These are phyloP conservation scores for Ailanthus altissimus DNA, from an alignment of 345 rosid species.

Conservation along the genomic window DNA sequence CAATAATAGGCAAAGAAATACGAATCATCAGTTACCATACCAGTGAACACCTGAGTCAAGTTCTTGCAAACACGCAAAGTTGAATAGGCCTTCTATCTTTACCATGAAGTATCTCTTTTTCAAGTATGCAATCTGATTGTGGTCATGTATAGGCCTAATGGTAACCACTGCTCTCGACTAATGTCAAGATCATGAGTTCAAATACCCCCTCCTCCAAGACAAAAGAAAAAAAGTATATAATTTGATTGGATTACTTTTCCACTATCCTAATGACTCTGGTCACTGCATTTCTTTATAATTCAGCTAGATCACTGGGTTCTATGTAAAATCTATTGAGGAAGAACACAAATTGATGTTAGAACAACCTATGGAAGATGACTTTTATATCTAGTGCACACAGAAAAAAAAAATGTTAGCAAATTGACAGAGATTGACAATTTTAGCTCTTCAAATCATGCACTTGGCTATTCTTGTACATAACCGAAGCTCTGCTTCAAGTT, in stretches of 20 bases:
- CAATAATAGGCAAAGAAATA: neutral
- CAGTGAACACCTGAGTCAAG: neutral
- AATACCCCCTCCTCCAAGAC: too few relatives aligned
- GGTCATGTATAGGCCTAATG: too few relatives aligned
- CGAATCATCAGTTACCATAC: neutral
- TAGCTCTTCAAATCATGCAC: neutral
- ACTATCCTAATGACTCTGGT: neutral
- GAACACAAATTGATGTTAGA: neutral
- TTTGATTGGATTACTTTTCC: neutral
- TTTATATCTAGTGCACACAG: neutral
- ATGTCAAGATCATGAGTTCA: too few relatives aligned
- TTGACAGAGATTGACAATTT: neutral
- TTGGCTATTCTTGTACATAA: neutral
- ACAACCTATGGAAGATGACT: neutral
- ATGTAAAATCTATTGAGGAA: conserved; percentile 2
- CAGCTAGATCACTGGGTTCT: conserved; percentile 18
- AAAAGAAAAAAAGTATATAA: neutral
- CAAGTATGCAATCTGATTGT: neutral
- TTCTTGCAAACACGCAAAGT: neutral
- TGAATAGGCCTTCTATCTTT: neutral
- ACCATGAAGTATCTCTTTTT: neutral
- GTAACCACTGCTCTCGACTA: too few relatives aligned
- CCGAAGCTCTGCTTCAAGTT: neutral
- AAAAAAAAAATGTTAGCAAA: neutral
- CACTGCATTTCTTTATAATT: neutral